Evolutionary conservation across 192 early-diverging fungal genomes (phyloP), one percentile per base, ranked within the genome.

Genomic region (Linnemannia hyalina): DNA sequence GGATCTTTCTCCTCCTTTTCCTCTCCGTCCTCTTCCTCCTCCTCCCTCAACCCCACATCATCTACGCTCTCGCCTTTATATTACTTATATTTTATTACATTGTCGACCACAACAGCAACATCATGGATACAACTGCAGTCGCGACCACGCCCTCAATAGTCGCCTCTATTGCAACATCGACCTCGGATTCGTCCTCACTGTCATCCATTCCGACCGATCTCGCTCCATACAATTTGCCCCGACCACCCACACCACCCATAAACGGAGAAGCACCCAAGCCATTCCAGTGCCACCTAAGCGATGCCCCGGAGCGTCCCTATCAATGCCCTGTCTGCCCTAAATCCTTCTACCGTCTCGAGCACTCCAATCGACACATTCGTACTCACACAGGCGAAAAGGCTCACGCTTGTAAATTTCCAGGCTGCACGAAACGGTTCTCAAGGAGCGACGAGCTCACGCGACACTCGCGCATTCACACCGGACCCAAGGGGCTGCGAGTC

Each of bases 301-400:
- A 86, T 35, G 79, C 84, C 29, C 84, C 84, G 26, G 84, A 86
- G 36, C 92, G 95, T 46, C 94, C 95, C 29, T 96, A 96, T 83
- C 89, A 93, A 75, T 96, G 95, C 82, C 93, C 92, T 2, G 90
- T 94, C 82, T 96, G 95, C 88, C 89, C 91, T 38, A 94, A 93
- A 89, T 91, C 92, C 22, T 96, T 96, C 85, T 93, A 89, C 63
- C 93, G 95, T 47, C 89, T 95, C 20, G 95, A 95, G 81, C 95
- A 96, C 85, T 94, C 94, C 85, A 95, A 93, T n/a, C 92, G 95
- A 57, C 96, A 97, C 82, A 93, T 95, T 55, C 93, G 95, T 77
- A 96, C 94, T 3, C 96, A 97, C 80, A 97, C 96, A 1, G 96
- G 96, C 54, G 96, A 97, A 88, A 93, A 94, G 75, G 95, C 96